Evolutionary conservation across 352 stramenopile species (phyloP), one percentile per base, ranked within the genome.

Genomic region (Paralagenidium karlingii): DNA sequence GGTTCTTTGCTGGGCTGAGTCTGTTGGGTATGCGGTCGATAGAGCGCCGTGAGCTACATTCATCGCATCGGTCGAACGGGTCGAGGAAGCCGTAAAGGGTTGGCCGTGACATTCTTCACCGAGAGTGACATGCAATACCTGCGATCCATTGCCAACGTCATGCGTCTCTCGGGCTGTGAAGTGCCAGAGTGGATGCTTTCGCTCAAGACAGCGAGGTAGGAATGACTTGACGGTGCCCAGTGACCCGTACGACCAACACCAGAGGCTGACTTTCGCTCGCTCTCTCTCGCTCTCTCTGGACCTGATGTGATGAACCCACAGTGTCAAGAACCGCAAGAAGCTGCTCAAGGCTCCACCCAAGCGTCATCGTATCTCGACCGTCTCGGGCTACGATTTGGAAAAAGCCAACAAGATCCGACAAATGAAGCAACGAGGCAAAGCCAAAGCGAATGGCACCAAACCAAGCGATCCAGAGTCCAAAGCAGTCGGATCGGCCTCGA

Each of bases 151-250:
- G 95, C 95, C 15, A 98, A 99, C 50, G 87, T 99, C 29, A 98
- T 99, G 87, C 96, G 96, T 51, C 68, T 98, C n/a, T 96, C 79
- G 36, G 95, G 95, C 24, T 98, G 93, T 51, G 83, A 98, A 15
- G 94, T 99, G 11, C 92, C 94, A 11, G 82, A 96, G 25, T 99
- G 95, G 95, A 99, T 99, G 94, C 71, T 98, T 26, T 80, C 81
- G 49, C 63, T 99, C 28, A 97, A 97, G 57, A 95, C 90, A 47
- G 63, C 76, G 38, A 91, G 68, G 74, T 87, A 74, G 26, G 57
- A 11, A 12, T 20, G 16, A 1, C 20, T 2, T 16, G n/a, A 7
- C 12, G 13, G 7, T 20, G 7, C 16, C 16, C 7, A 7, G 8
- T 7, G 8, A 36, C 22, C 22, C 3, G 22, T 7, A 3, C 43